These are phyloP conservation scores for Hydnum rufescens DNA, from an alignment of 768 basidiomycete species.

Conservation along the genomic window DNA sequence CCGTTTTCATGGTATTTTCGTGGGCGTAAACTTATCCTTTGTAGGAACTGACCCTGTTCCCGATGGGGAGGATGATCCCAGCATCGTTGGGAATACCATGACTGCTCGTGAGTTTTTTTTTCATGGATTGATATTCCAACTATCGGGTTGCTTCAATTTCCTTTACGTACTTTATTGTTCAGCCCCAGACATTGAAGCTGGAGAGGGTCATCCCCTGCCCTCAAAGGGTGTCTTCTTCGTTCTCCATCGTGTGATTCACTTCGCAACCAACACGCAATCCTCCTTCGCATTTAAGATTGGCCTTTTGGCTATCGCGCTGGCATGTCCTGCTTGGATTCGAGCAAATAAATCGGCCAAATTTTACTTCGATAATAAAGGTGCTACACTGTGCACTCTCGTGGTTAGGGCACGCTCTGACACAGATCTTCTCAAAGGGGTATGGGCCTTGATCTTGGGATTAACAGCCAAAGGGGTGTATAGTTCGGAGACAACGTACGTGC, in stretches of 20 bases:
- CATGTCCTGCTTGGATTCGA: constrained; percentile 4
- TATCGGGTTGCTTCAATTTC: too few species aligned
- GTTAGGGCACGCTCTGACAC: not conserved
- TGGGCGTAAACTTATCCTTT: not conserved
- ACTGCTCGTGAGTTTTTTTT: too few species aligned
- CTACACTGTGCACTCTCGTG: not conserved
- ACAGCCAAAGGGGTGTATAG: constrained; percentile 4
- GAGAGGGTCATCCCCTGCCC: too few species aligned
- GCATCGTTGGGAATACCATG: too few species aligned
- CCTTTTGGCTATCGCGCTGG: constrained; percentile 4
- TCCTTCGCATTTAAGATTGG: constrained; percentile 5
- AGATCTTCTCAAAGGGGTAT: not conserved
- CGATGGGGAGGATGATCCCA: constrained; percentile 5
- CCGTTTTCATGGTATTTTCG: not conserved
- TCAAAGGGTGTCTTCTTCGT: too few species aligned
- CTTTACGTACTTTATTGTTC: too few species aligned
- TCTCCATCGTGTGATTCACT: too few species aligned
- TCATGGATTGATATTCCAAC: too few species aligned
- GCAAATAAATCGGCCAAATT: constrained; percentile 4
- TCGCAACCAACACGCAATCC: constrained; percentile 4
- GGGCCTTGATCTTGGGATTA: constrained; percentile 4
- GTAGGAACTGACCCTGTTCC: constrained; percentile 1
- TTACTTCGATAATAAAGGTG: constrained; percentile 5
- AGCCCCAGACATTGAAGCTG: too few species aligned
- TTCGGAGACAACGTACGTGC: not conserved